Evolutionary conservation across 257 asterid species (phyloP), one percentile per base, ranked within the genome.

Genomic region (Ilex aquifolium): DNA sequence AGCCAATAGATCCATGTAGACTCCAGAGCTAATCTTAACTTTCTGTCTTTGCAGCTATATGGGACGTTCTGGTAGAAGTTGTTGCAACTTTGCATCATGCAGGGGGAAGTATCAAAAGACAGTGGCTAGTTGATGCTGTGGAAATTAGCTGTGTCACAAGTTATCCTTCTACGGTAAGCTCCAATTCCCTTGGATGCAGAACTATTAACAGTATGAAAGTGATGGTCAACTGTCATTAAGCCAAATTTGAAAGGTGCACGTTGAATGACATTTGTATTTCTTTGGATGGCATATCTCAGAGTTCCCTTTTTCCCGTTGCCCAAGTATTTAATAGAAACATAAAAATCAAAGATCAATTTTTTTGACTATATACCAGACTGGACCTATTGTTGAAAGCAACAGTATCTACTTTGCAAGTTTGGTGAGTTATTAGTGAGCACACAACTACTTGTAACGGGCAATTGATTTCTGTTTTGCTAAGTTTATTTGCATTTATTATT

Each of bases 91-190:
- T 92, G 88, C 96, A 75, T 56, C 79, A 75, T 60, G 80, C 69
- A 13, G 89, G 80, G 65, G 82, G 73, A 70, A 79, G 76, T 69
- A 80, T 76, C 59, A 79, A 94, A 81, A 77, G 85, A 66, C 88
- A 79, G 67, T 92, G 99, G 97, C 88, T 92, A 62, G 75, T 78
- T 52, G 95, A 92, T 63, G 79, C 96, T 36, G 72, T 88, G 14
- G 91, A 89, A 64, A 83, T 92, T 69, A 73, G 85, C 58, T 87
- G 97, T 15, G 86, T 85, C 59, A 80, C 95, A 51, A 77, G 85
- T 62, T 81, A 80, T 76, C 99, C 99, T 65, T 87, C 97, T 68
- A 89, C 96, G 78, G 99, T 92, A 83, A 58, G 85, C 55, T 31
- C 78, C 60, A 32, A 63, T 72, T 42, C 42, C 49, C 44, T 66